phyloP scores from a whole-genome alignment of 2,329 filamentous ascomycete species.

The Phaeomoniella chlamydospora region DNA sequence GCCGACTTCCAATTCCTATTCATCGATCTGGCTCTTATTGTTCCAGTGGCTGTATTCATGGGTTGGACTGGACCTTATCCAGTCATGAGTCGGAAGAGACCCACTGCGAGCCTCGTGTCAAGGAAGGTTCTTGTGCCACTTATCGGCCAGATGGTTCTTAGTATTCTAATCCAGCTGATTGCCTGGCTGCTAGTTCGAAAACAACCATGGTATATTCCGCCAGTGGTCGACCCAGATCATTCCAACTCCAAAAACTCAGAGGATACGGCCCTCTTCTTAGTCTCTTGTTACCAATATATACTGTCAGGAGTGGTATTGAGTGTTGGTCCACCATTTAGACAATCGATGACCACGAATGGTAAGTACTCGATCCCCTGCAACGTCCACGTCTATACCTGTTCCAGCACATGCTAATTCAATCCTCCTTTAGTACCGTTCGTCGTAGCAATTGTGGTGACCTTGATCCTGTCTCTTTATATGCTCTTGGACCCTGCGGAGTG shows the following conservation, averaged over 20 bases:
- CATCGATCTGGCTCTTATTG: constrained; percentile 81
- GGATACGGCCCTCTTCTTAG: constrained; percentile 79
- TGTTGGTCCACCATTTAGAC: constrained; percentile 80
- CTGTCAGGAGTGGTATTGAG: constrained; percentile 78
- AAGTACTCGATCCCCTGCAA: constrained; percentile 19
- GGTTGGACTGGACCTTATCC: constrained; percentile 84
- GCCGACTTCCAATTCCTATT: constrained; percentile 98
- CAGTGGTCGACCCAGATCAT: constrained; percentile 60
- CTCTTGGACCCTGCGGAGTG: constrained; percentile 57
- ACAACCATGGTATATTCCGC: constrained; percentile 73
- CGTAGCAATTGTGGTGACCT: constrained; percentile 53
- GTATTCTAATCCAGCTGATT: constrained; percentile 60
- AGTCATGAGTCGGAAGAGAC: constrained; percentile 64
- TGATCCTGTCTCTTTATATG: constrained; percentile 64
- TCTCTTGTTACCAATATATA: constrained; percentile 92
- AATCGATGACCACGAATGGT: constrained; percentile 68
- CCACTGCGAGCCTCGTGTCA: constrained; percentile 82
- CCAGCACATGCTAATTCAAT: constrained; percentile 10
- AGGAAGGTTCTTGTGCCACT: constrained; percentile 83
- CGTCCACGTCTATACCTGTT: background rate
- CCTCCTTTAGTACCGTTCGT: constrained; percentile 60
- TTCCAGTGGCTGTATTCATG: constrained; percentile 98
- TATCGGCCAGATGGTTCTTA: constrained; percentile 74
- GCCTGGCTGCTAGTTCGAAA: constrained; percentile 60
- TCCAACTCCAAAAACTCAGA: constrained; percentile 84